Evolutionary conservation across 139 green algal genomes (phyloP), one percentile per base, ranked within the genome.

Genomic region (Chlamydomonas sp.): DNA sequence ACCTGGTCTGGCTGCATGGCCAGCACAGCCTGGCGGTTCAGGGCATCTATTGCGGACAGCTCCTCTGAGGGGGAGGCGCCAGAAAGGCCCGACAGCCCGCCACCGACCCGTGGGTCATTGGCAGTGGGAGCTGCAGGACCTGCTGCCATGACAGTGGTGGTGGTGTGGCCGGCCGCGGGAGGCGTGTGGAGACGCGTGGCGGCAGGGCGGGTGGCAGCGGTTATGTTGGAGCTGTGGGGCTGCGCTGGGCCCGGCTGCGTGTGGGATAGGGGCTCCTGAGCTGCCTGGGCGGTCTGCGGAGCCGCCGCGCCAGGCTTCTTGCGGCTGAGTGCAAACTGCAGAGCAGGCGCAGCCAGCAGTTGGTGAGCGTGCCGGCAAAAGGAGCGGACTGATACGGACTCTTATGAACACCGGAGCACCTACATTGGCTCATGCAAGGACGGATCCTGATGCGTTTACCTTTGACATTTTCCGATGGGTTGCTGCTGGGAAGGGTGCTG

Each of bases 401-500:
- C 16, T 10, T 15, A 77, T 31, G 18, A 49, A 15, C 5, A 58
- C 75, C 4, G 18, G 57, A 66, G 62, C 4, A 78, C n/a, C 63
- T 20, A 71, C 12, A 10, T 14, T 72, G 58, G 7, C 60, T 75
- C n/a, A 20, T 63, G 60, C 69, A 20, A 62, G 79, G 61, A 63
- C 18, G 9, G 63, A n/a, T 69, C 62, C 79, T 73, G 62, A 84
- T 64, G 17, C 16, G 7, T 7, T 72, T 18, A 83, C 89, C 89
- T 90, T 92, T 66, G 86, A 91, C 78, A 91, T 86, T 31, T 88
- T 88, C 18, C 90, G 86, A 31, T 92, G 90, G 5, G 78, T 82
- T 20, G 90, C 90, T 69, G 76, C 82, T 14, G 90, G 90, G 62
- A 92, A 92, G 60, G 61, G 15, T 6, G 74, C 62, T 14, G 15